Evolutionary conservation across 1,284 basidiomycete species (phyloP), one percentile per base, ranked within the genome.

Genomic region (Cutaneotrichosporon dermatis): DNA sequence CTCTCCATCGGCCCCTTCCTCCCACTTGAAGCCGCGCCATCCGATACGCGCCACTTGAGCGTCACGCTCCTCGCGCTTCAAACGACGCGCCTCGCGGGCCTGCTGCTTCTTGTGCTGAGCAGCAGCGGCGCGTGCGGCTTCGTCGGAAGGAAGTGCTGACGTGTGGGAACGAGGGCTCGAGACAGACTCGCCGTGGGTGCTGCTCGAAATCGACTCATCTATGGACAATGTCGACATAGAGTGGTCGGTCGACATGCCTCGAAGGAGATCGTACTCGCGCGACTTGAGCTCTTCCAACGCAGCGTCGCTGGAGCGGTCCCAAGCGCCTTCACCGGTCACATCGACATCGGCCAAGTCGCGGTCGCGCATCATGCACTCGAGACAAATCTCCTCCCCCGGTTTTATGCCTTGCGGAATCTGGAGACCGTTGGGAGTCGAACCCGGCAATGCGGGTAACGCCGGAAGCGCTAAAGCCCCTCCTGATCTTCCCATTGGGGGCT

Each of bases 331-430:
- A 36, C 88, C 86, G 2, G 87, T 84, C 25, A 97, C 95, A 73
- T 89, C 84, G 35, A 99, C 91, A 76, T 97, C 95, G 40, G 89
- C 92, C 89, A 99, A 92, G 74, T 99, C 95, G 72, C 95, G 87
- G 79, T 99, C 95, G 46, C 95, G 88, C 95, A 99, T 99, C 70
- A 96, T 91, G 76, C 95, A 99, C 79, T 99, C 95, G 51, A 98
- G 82, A 71, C 95, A 99, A 46, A 98, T 82, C 76, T 97, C 93
- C 51, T 79, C 79, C 53, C 72, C 73, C 7, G 70, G 69, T 40
- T 53, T 58, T 25, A 55, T 55, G 42, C 52, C 41, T 13, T 52
- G 37, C 1, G 43, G 55, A 0, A 46, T 25, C 39, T 36, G 39
- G 4, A 50, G 40, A 6, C 51, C 59, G 34, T 13, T 46, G 36